Evolutionary conservation across 2,329 filamentous ascomycete species (phyloP).

Genomic region (Pseudocercospora cruenta): DNA sequence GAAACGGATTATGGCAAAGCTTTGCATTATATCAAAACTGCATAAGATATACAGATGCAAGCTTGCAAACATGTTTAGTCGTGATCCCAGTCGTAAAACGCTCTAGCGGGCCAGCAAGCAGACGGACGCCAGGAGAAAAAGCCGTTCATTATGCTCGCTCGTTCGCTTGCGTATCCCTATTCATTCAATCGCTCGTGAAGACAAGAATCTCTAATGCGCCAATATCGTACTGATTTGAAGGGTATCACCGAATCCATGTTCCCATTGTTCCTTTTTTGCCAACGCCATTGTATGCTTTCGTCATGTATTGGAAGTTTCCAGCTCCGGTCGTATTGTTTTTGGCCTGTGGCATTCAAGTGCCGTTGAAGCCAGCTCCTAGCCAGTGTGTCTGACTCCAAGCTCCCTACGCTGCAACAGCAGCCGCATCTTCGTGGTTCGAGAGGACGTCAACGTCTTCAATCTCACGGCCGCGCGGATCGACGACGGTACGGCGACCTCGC

Average conservation of each 20-base stretch:
- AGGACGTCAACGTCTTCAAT: slow-evolving; percentile 38
- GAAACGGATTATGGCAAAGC: background rate
- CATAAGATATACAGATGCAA: background rate
- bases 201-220: background rate
- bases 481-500: slow-evolving; percentile 74
- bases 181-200: background rate
- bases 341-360: background rate
- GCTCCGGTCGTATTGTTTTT: background rate
- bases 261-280: background rate
- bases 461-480: slow-evolving; percentile 45
- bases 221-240: slow-evolving; percentile 3
- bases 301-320: background rate
- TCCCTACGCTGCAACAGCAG: slow-evolving; percentile 18
- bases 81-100: background rate
- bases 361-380: background rate
- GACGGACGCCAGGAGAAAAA: background rate
- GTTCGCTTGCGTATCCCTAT: background rate
- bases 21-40: background rate
- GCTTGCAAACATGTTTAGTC: background rate
- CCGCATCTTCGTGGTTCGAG: slow-evolving; percentile 22
- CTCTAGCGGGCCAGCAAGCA: background rate
- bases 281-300: background rate
- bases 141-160: slow-evolving; percentile 4
- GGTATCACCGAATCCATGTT: slow-evolving; percentile 3
- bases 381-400: background rate